phyloP scores from a whole-genome alignment of 1,284 basidiomycete genomes.

The Puccinia sorghi region DNA sequence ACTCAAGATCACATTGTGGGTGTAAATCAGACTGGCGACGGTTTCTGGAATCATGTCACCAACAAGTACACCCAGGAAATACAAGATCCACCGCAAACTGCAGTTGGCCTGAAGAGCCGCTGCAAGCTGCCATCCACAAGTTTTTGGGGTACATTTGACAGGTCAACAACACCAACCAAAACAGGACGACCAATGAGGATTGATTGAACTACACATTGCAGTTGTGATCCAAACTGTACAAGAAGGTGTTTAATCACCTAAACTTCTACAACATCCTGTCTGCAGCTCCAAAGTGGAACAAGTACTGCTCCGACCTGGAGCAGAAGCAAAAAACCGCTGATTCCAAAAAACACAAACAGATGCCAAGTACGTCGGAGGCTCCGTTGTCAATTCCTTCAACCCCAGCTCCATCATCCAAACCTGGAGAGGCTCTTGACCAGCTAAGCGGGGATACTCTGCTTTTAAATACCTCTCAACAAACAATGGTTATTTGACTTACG shows the following conservation, averaged over 20 bases:
- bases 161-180: background rate
- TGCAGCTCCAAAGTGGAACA: background rate
- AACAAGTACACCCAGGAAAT: background rate
- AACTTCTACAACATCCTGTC: background rate
- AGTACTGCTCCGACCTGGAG: background rate
- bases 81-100: background rate
- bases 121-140: constrained; percentile 9
- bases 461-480: too few species aligned
- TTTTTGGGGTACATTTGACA: constrained; percentile 9
- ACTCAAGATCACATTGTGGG: too few species aligned
- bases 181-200: background rate
- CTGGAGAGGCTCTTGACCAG: too few species aligned
- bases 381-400: background rate
- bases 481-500: too few species aligned
- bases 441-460: too few species aligned
- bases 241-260: background rate
- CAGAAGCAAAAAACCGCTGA: background rate
- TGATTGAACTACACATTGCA: background rate
- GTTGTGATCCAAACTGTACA: background rate
- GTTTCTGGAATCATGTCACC: background rate
- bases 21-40: background rate
- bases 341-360: background rate
- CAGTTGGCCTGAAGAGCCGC: background rate
- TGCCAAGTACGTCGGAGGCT: too few species aligned
- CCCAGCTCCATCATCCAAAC: too few species aligned